Base-by-base conservation (phyloP, 495 filamentous ascomycete genomes). In the Staphylotrichum longicolle region DNA sequence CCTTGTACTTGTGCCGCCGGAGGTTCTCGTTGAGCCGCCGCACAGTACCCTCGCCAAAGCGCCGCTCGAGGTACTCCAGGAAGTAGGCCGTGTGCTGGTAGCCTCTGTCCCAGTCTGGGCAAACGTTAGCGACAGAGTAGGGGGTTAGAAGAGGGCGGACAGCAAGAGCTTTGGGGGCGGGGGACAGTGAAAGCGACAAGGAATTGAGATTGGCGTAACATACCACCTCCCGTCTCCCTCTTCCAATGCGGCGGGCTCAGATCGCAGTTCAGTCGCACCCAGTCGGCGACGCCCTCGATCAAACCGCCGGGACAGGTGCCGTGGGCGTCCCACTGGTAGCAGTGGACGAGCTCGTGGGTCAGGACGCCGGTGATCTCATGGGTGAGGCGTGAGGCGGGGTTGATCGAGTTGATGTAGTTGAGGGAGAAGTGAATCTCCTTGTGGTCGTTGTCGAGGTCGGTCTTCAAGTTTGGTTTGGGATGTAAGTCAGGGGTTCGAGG, bases 21-120 rank as follows among this genome's bases (percentile, higher is more conserved):
- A 94, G 70, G 54, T 84, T 77, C 62, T 88, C 88, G 75, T 96
- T 96, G 34, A 96, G 65, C 68, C 77, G 78, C 39, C 82, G 82
- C n/a, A 96, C 82, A 2, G 85, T 87, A 5, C 90, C 91, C 48
- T 68, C 66, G 1, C 91, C 92, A 69, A 86, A 88, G 48, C 79
- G 72, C 10, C 71, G 53, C 71, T 89, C 84, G 55, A 91, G 72
- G 77, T 88, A 90, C 45, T 94, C 85, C 54, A 98, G 74, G 69
- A 98, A 98, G 71, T 89, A 98, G 5, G 86, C 94, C 20, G 94
- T 98, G 66, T 88, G 83, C 79, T 96, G 87, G 77, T 98, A 98
- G 7, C 94, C 94, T 55, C 81, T 84, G 75, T 98, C 93, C 94
- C 94, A 98, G 12, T 81, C 70, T 72, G 37, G 37, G 37, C 10